Evolutionary conservation across 108 stramenopile genomes (phyloP).

Genomic region (Nannochloropsis oceanica): DNA sequence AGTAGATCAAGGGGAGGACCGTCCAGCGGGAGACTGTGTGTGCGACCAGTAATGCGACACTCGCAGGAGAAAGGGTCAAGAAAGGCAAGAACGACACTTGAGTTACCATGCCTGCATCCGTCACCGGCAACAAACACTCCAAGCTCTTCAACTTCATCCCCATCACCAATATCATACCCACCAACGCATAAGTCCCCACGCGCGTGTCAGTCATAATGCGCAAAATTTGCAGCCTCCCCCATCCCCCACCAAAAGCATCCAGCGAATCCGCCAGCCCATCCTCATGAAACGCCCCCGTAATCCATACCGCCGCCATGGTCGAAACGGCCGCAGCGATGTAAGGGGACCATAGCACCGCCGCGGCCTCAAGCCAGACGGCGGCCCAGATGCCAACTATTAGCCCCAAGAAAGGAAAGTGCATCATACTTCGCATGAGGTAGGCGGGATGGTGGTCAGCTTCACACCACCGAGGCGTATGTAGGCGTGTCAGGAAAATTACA

Average conservation of each 20-base stretch:
- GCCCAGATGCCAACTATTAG: conserved; percentile 40
- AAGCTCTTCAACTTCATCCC: conserved; percentile 41
- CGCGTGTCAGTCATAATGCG: conserved; percentile 65
- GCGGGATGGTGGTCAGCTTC: neutral
- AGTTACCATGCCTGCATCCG: conserved; percentile 10
- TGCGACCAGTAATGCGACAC: neutral
- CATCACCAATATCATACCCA: conserved; percentile 45
- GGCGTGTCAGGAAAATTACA: neutral
- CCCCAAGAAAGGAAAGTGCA: conserved; percentile 52
- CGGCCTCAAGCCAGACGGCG: conserved; percentile 24
- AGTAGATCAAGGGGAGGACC: conserved; percentile 47
- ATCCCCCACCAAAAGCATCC: conserved; percentile 51
- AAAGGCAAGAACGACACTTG: conserved; percentile 8
- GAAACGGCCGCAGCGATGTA: conserved; percentile 34
- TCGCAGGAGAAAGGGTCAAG: neutral
- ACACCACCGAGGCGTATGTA: neutral
- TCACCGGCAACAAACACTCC: neutral
- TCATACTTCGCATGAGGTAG: conserved; percentile 29
- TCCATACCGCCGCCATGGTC: conserved; percentile 21
- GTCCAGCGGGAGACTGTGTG: conserved; percentile 49
- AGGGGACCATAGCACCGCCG: neutral
- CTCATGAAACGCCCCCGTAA: conserved; percentile 64
- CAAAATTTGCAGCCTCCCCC: conserved; percentile 52
- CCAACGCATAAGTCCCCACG: conserved; percentile 59
- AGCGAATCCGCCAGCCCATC: conserved; percentile 56